phyloP scores from a whole-genome alignment of 148 eudicot species.

The Vaccinium vitisidaea region DNA sequence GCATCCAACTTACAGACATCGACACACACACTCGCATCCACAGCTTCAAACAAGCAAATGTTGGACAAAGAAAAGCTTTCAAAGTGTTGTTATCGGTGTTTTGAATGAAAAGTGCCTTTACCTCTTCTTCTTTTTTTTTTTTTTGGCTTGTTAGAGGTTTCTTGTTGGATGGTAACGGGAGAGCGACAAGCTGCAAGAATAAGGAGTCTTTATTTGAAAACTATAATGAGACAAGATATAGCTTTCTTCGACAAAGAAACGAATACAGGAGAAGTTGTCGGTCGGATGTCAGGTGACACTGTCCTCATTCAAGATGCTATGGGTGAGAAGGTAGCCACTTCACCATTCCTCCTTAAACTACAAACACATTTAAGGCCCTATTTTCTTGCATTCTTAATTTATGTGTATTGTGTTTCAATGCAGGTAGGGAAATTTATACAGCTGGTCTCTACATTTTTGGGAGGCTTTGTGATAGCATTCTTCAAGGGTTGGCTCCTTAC shows the following conservation, averaged over 20 bases:
- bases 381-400: not conserved
- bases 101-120: not conserved
- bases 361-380: not conserved
- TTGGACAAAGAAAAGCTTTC: not conserved
- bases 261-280: conserved; percentile 63
- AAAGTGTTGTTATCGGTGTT: not conserved
- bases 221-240: conserved; percentile 20
- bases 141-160: conserved; percentile 43
- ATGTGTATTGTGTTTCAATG: conserved; percentile 2
- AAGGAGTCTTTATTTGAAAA: conserved; percentile 50
- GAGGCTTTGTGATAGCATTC: conserved; percentile 84
- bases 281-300: conserved; percentile 76
- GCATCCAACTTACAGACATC: not conserved
- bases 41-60: not conserved
- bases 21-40: not conserved
- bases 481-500: conserved; percentile 86
- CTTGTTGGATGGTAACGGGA: conserved; percentile 75
- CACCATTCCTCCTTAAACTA: not conserved
- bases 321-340: conserved; percentile 63
- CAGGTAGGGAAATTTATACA: conserved; percentile 90
- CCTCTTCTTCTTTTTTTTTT: not conserved
- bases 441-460: conserved; percentile 58
- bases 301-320: conserved; percentile 75
- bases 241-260: conserved; percentile 62
- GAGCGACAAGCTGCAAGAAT: conserved; percentile 70